Evolutionary conservation across 1,139 yeast genomes (phyloP), one percentile per base, ranked within the genome.

Genomic region (Zhuliangozyma parablackwelliae): DNA sequence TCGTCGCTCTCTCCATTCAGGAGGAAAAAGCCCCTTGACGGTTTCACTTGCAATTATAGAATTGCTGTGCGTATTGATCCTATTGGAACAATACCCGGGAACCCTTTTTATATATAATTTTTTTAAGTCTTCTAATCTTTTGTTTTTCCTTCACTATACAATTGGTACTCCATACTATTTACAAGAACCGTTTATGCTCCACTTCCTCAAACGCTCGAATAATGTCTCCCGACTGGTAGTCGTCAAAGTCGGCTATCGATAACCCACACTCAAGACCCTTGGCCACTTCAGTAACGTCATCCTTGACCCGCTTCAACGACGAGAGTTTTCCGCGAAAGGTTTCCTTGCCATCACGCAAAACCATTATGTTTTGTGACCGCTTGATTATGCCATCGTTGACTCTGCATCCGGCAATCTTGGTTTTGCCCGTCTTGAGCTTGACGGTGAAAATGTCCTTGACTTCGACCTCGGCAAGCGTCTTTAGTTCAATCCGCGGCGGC

Each of bases 251-350:
- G 2, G 75, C 81, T 50, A 92, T 81, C 0, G 89, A 65, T 30
- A 92, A 57, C 36, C 98, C 98, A 67, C 97, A 92, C 50, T 92
- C 98, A 30, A 76, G 75, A 25, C 96, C 97, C 62, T 87, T 89
- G 41, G 78, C 78, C 7, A 86, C 86, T 50, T 85, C 94, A 1
- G 65, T 51, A 5, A 84, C 85, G 50, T 86, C 95, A 35, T 87
- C 92, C 56, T 88, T 89, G 40, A 80, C 82, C 46, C 85, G 89
- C 59, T 87, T 89, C 59, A 92, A 70, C 4, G 94, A 80, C 2
- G 82, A 75, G 16, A 92, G 61, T 10, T 68, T 67, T 3, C 98
- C 98, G 36, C 72, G 72, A 57, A 67, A 87, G 2, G 92, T 63
- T 7, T 65, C 65, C 33, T 74, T 63, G 9, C 63, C 70, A 9